phyloP scores from a whole-genome alignment of 495 filamentous ascomycete species.

The Aspergillus affinis region DNA sequence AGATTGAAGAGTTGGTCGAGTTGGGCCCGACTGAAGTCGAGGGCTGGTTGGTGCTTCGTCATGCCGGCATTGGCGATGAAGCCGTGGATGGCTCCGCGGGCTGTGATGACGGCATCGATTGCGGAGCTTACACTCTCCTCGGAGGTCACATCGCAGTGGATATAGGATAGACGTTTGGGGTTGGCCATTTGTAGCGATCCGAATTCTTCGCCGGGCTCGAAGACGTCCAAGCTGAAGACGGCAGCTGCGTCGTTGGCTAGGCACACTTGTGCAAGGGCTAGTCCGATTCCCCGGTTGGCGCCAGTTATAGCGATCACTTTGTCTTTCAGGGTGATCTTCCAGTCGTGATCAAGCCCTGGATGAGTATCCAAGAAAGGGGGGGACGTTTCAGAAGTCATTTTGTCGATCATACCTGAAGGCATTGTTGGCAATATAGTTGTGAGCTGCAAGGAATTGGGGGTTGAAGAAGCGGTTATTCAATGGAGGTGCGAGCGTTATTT shows the following conservation, averaged over 20 bases:
- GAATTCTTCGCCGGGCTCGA: conserved; percentile 42
- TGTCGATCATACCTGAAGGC: too few species aligned
- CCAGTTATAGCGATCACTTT: conserved; percentile 40
- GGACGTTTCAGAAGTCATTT: neutral
- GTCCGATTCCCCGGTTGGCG: conserved; percentile 40
- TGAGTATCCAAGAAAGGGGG: conserved; percentile 9
- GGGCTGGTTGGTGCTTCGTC: conserved; percentile 47
- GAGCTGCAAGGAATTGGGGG: too few species aligned
- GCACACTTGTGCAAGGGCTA: conserved; percentile 41
- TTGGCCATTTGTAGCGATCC: conserved; percentile 29
- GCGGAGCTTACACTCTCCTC: conserved; percentile 40
- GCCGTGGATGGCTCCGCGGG: conserved; percentile 34
- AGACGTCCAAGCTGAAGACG: conserved; percentile 44
- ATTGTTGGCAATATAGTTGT: too few species aligned
- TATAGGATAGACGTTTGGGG: conserved; percentile 33
- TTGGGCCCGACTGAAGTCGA: conserved; percentile 38
- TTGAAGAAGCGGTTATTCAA: too few species aligned
- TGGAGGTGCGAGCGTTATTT: too few species aligned
- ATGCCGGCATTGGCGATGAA: conserved; percentile 43
- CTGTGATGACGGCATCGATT: conserved; percentile 35
- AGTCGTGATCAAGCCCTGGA: conserved; percentile 11
- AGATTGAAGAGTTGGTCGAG: conserved; percentile 43
- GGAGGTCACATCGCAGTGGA: conserved; percentile 41
- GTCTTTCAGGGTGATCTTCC: conserved; percentile 28
- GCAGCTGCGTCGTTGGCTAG: conserved; percentile 37